Percentiles rank a stretch among this genome's conserved stretches.
phyloP scores from a whole-genome alignment of 257 asterid species.

The Penstemon eatonii region DNA sequence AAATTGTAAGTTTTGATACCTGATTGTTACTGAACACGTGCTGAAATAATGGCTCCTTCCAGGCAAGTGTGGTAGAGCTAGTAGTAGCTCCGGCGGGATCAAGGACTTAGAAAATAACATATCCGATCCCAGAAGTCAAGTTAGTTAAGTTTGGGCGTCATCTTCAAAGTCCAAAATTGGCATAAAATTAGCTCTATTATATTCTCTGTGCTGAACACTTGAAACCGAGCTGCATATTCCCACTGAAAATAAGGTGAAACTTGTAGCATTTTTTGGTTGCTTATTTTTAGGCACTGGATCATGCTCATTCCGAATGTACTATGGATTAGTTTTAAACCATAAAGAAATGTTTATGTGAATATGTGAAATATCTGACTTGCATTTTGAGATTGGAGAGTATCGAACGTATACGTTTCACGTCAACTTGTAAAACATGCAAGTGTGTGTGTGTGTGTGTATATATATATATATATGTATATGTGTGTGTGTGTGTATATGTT shows the following conservation, averaged over 20 bases:
- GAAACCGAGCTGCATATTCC: background rate
- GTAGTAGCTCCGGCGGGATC: background rate
- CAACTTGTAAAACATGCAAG: too few relatives aligned
- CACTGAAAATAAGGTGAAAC: background rate
- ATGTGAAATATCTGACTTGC: background rate
- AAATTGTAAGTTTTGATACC: too few relatives aligned
- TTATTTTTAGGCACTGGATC: too few relatives aligned
- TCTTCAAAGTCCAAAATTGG: background rate
- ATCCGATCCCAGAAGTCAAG: background rate
- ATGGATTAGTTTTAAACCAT: background rate
- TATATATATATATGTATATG: too few relatives aligned
- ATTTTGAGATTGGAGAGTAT: background rate
- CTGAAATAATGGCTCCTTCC: background rate
- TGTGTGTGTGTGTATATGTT: too few relatives aligned
- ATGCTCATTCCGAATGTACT: too few relatives aligned
- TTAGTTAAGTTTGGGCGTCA: background rate
- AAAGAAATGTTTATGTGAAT: background rate
- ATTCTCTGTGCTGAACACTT: background rate
- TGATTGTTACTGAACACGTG: too few relatives aligned
- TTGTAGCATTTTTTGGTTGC: background rate
- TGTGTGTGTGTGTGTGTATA: too few relatives aligned
- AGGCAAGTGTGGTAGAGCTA: background rate
- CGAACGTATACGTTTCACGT: background rate
- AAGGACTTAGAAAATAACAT: too few relatives aligned
- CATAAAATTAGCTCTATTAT: background rate